Evolutionary conservation across 768 basidiomycete genomes (phyloP).

Genomic region (Lenzites betulinus): DNA sequence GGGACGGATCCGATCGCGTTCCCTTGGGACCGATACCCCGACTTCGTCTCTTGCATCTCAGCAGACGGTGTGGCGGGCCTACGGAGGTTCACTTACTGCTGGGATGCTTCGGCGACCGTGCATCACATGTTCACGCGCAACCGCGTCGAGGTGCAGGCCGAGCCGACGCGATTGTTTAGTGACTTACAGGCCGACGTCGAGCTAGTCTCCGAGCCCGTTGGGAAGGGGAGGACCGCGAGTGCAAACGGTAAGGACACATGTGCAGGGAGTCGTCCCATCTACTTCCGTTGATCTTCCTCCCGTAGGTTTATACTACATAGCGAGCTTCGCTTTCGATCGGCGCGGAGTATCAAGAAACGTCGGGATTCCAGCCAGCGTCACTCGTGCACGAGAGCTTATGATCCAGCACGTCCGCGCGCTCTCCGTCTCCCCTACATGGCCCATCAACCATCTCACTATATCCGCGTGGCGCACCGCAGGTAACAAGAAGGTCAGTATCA

Average conservation of each 20-base stretch:
- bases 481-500: slow-evolving; percentile 6
- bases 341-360: too few relatives aligned
- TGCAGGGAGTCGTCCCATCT: neutral
- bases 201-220: neutral
- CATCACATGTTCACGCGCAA: slow-evolving; percentile 23
- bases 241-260: neutral
- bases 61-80: slow-evolving; percentile 1
- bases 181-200: slow-evolving; percentile 16
- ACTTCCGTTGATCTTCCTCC: neutral
- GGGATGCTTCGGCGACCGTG: neutral
- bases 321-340: neutral
- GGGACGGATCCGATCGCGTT: slow-evolving; percentile 9
- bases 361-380: slow-evolving; percentile 1
- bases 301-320: slow-evolving; percentile 10
- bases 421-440: neutral
- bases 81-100: slow-evolving; percentile 2
- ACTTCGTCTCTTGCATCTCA: neutral
- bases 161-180: slow-evolving; percentile 7
- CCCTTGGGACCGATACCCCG: slow-evolving; percentile 17
- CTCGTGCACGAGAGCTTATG: slow-evolving; percentile 11
- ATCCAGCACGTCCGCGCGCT: neutral
- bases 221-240: neutral
- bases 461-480: slow-evolving; percentile 16
- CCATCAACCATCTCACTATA: neutral
- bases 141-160: neutral